Conservation (phyloP, 2,329 filamentous ascomycete species). For the Penicillium sp. region DNA sequence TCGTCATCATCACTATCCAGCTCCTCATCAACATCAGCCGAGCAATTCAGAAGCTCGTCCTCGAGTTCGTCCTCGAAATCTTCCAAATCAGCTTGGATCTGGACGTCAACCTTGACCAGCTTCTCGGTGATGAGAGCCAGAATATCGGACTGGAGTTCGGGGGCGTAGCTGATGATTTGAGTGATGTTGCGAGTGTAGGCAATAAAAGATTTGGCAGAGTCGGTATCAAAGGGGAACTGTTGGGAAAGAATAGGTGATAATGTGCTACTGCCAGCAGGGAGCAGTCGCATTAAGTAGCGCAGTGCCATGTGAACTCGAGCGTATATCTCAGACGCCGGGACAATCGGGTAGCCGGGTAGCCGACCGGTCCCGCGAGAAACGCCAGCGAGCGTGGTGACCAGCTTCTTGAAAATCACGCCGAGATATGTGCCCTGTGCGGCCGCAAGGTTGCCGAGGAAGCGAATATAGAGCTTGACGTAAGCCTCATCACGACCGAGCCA, state of each 20-base stretch:
- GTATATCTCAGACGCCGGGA: conserved; percentile 65
- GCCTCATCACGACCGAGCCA: conserved; percentile 62
- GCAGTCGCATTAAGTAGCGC: conserved; percentile 72
- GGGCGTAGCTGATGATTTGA: conserved; percentile 71
- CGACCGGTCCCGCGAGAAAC: conserved; percentile 55
- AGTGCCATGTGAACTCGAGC: conserved; percentile 73
- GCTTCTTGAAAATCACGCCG: conserved; percentile 69
- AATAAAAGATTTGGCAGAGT: conserved; percentile 74
- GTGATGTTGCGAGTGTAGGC: conserved; percentile 87
- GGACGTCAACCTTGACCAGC: conserved; percentile 89
- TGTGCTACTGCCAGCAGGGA: conserved; percentile 72
- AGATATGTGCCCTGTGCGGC: conserved; percentile 82
- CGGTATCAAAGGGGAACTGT: conserved; percentile 74
- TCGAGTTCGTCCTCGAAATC: conserved; percentile 87
- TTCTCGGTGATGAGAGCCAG: conserved; percentile 80
- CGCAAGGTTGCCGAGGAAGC: conserved; percentile 63
- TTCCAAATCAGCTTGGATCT: conserved; percentile 90
- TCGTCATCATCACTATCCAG: conserved; percentile 62
- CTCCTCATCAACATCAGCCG: conserved; percentile 43
- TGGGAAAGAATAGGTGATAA: conserved; percentile 65
- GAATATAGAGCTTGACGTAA: conserved; percentile 57
- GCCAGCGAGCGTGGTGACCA: conserved; percentile 73
- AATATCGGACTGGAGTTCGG: conserved; percentile 74
- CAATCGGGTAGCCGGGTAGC: conserved; percentile 54
- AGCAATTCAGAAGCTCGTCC: conserved; percentile 57